phyloP scores from a whole-genome alignment of 805 yeast species.

The Kuraishia capsulata region DNA sequence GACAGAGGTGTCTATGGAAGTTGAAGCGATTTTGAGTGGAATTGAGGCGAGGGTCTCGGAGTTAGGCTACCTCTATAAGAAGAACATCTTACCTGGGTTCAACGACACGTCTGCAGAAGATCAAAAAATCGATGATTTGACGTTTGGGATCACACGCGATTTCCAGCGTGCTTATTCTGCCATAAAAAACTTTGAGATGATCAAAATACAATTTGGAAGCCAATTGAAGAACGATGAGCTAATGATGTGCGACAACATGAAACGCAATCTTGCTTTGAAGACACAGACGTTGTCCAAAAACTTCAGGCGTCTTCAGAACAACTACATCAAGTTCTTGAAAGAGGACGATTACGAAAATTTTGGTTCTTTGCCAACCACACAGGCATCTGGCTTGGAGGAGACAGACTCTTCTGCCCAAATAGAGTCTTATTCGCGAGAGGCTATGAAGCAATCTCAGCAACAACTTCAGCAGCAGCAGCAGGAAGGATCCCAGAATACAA shows the following conservation, averaged over 20 bases:
- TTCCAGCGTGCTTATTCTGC: conserved; percentile 74
- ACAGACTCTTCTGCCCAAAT: conserved; percentile 26
- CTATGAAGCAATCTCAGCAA: conserved; percentile 37
- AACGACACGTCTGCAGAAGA: conserved; percentile 74
- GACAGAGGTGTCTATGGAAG: conserved; percentile 61
- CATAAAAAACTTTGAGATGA: conserved; percentile 54
- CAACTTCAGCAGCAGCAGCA: conserved; percentile 15
- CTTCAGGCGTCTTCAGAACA: conserved; percentile 82
- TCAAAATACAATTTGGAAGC: conserved; percentile 21
- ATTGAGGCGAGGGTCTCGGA: conserved; percentile 48
- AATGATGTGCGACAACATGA: conserved; percentile 67
- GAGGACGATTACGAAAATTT: conserved; percentile 47
- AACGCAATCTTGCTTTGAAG: conserved; percentile 75
- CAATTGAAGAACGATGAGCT: conserved; percentile 36
- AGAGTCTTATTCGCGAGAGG: conserved; percentile 45
- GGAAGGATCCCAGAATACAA: conserved; percentile 22
- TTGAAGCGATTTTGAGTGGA: conserved; percentile 50
- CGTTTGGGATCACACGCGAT: conserved; percentile 61
- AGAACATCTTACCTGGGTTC: conserved; percentile 80
- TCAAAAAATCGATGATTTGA: conserved; percentile 67
- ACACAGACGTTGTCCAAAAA: conserved; percentile 71
- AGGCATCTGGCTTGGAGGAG: conserved; percentile 15
- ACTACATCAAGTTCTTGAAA: conserved; percentile 74
- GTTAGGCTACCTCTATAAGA: conserved; percentile 65
- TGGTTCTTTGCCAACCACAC: neutral